phyloP scores from a whole-genome alignment of 2,329 filamentous ascomycete species.

The Aspergillus pseudonomiae region DNA sequence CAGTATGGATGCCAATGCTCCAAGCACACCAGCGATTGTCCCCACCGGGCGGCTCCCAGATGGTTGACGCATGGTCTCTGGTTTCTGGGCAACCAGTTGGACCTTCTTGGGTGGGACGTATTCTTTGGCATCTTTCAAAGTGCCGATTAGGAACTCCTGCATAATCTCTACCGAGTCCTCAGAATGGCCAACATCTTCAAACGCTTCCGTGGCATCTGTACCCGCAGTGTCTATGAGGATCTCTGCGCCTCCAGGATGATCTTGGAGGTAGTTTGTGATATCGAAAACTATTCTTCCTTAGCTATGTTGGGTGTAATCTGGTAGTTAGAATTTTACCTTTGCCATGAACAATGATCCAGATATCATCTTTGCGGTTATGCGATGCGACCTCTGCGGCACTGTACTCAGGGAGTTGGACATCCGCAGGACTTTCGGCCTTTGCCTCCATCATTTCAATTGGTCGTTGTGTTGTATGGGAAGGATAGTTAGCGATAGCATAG shows the following conservation, averaged over 20 bases:
- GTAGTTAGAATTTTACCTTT: slow-evolving; percentile 44
- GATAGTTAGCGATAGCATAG: neutral
- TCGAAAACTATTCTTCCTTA: slow-evolving; percentile 55
- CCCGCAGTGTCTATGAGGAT: slow-evolving; percentile 46
- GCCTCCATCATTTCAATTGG: neutral
- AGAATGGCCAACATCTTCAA: slow-evolving; percentile 51
- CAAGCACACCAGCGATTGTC: slow-evolving; percentile 16
- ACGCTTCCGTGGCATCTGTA: slow-evolving; percentile 46
- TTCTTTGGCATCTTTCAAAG: slow-evolving; percentile 30
- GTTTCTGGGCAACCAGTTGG: slow-evolving; percentile 22
- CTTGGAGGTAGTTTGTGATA: slow-evolving; percentile 59
- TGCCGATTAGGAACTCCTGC: slow-evolving; percentile 41
- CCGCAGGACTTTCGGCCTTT: neutral
- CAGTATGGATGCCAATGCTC: slow-evolving; percentile 36
- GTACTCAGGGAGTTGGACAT: slow-evolving; percentile 23
- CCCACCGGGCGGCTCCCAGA: slow-evolving; percentile 35
- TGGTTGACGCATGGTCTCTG: slow-evolving; percentile 9
- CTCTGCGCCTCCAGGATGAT: slow-evolving; percentile 57
- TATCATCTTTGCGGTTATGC: slow-evolving; percentile 53
- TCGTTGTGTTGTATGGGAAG: neutral
- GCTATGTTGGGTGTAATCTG: neutral
- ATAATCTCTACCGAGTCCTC: slow-evolving; percentile 50
- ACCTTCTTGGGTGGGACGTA: slow-evolving; percentile 22
- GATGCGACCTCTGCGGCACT: slow-evolving; percentile 46
- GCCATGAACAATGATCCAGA: slow-evolving; percentile 61